Conservation (phyloP, 2,329 filamentous ascomycete genomes). For the Lasiodiplodia theobromae region DNA sequence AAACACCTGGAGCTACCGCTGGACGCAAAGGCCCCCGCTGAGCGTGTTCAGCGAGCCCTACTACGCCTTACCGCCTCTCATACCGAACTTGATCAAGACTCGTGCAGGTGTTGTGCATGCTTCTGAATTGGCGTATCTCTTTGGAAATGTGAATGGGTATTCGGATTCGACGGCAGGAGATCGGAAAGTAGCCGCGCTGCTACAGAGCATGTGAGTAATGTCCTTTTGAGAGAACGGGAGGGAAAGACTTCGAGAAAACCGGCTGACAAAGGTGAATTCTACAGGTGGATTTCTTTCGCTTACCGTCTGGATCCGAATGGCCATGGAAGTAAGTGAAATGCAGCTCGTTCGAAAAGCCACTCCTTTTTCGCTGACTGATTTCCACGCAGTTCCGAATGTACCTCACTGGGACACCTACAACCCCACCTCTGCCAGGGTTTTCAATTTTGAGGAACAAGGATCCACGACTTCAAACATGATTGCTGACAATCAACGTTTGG, state of each 20-base stretch:
- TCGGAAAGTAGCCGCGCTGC: background rate
- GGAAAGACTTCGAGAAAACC: background rate
- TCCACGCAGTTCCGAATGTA: background rate
- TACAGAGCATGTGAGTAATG: slow-evolving; percentile 10
- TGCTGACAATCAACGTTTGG: background rate
- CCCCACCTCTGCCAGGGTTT: background rate
- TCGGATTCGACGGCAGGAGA: background rate
- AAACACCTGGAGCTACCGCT: slow-evolving; percentile 6
- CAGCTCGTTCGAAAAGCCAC: background rate
- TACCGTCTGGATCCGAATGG: slow-evolving; percentile 6
- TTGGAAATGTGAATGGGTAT: background rate
- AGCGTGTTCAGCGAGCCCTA: background rate
- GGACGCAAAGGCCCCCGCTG: slow-evolving; percentile 1
- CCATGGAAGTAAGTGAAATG: background rate
- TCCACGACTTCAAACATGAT: background rate
- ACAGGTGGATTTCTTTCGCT: slow-evolving; percentile 12
- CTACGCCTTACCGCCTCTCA: background rate
- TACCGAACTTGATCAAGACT: no score
- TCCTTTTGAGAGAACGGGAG: background rate
- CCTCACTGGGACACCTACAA: background rate
- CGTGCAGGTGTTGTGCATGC: background rate
- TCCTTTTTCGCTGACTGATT: background rate
- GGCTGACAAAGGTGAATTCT: background rate
- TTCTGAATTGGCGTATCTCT: slow-evolving; percentile 6
- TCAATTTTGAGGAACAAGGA: background rate